Evolutionary conservation across 2,329 filamentous ascomycete genomes (phyloP), one percentile per base, ranked within the genome.

Genomic region (Colletotrichum destructivum): DNA sequence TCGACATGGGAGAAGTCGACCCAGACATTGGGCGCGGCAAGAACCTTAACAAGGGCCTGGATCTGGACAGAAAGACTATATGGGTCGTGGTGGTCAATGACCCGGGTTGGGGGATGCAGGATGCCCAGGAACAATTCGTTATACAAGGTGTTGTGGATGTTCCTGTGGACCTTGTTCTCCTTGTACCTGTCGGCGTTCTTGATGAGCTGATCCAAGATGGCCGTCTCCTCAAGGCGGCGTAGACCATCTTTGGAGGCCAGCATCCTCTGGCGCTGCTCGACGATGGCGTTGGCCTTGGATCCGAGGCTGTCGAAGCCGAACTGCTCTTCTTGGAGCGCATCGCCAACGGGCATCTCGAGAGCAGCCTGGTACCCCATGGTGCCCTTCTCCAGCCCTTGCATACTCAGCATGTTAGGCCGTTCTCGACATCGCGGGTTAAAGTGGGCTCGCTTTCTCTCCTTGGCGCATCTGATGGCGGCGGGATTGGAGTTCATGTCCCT

Each of bases 1-100:
- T 94, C 92, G 8, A 94, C 90, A 42, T 91, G 86, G 23, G 91
- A 92, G 74, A 94, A 92, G 79, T 94, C 92, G 62, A 92, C 87
- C 92, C 92, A 94, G 56, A 93, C 88, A 67, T 92, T 91, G 65
- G 90, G 86, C 9, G 89, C 83, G 0, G 88, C 88, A 55, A 94
- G 85, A 12, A 92, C 88, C 77, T 90, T 90, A 56, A 94, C 86
- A 21, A 94, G 82, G 4, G 90, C 88, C 74, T 91, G 86, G 67
- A 94, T 93, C 77, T 94, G 92, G 46, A 93, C 90, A 54, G 91
- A 87, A 23, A 94, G 82, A 65, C 91, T 89, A 76, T 89, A 88
- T 5, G 88, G 89, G 75, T 92, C 88, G 40, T 85, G 83, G 77
- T 83, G 86, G 81, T 88, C 91, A 72, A 88, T 88, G 69, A 87